Evolutionary conservation across 2,329 filamentous ascomycete genomes (phyloP), one percentile per base, ranked within the genome.

Genomic region (Beauveria medogensis): DNA sequence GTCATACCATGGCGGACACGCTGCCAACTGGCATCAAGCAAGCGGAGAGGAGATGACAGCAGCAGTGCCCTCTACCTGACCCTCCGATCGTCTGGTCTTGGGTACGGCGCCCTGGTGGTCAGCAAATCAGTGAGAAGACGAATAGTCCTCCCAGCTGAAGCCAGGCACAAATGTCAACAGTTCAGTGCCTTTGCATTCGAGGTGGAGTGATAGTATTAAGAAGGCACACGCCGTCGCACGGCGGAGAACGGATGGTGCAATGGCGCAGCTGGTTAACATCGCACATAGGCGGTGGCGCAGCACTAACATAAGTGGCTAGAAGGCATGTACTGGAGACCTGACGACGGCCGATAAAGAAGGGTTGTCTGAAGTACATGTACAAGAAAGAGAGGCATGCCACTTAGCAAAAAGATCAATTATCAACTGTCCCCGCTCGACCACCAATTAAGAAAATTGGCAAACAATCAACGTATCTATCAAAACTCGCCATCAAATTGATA

Each of bases 1-100:
- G 50, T 59, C 44, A 58, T 62, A 59, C 55, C 55, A 62, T 62
- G 55, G 55, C 60, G 41, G 50, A 53, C 55, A 50, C 41, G 48
- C 41, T 54, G 55, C 60, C 59, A 56, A 37, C 53, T 26, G 52
- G 46, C 54, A 40, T 55, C n/a, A 51, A 24, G 56, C 56, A 50
- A n/a, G 40, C 47, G 44, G 30, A 52, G 37, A 20, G 53, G 46
- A 37, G 48, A 47, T 59, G 28, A 34, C 14, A 34, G 50, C 26
- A 43, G 20, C 40, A 46, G 40, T 20, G 57, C 41, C 41, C 43
- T 59, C 48, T 40, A 41, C 22, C 37, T 20, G 22, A 43, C 37
- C 22, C 9, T 37, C 24, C 26, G 16, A 53, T 53, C 26, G 26
- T 18, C 22, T 10, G 37, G 10, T 30, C 34, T 44, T 52, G 26